A percentile compares a stretch with the other conserved stretches of the same genome.
phyloP scores from a whole-genome alignment of 2,329 filamentous ascomycete species.

The Talaromyces amestolkiae region DNA sequence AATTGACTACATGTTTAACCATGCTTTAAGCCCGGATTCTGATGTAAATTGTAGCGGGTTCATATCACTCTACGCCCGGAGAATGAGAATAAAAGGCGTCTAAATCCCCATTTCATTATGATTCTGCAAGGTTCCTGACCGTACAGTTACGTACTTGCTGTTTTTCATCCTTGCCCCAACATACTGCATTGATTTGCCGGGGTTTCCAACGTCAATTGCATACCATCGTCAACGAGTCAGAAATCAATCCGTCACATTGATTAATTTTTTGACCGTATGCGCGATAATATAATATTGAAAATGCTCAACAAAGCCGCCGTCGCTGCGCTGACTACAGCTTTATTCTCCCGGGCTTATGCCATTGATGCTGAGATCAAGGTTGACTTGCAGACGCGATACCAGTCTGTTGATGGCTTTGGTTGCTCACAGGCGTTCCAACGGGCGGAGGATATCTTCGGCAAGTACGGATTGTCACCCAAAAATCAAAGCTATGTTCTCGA shows the following conservation, averaged over 20 bases:
- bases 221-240: not conserved
- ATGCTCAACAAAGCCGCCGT: not conserved
- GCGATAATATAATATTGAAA: not conserved
- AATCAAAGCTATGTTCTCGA: conserved; percentile 43
- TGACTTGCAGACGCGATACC: conserved; percentile 25
- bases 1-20: not conserved
- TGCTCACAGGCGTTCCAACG: conserved; percentile 51
- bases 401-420: conserved; percentile 50
- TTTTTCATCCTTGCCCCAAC: not conserved
- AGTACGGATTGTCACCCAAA: conserved; percentile 1
- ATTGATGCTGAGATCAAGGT: conserved; percentile 22
- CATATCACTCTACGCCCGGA: not conserved
- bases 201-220: not conserved
- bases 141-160: not conserved
- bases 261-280: not conserved
- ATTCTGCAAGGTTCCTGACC: not conserved
- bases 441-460: conserved; percentile 42
- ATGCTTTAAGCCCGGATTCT: not conserved
- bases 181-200: not conserved
- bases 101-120: not conserved
- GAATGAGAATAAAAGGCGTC: not conserved
- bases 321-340: not conserved
- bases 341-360: not conserved
- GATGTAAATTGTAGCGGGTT: not conserved
- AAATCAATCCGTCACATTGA: not conserved